Evolutionary conservation across 2,329 filamentous ascomycete species (phyloP).

Genomic region (Phyllachora maydis): DNA sequence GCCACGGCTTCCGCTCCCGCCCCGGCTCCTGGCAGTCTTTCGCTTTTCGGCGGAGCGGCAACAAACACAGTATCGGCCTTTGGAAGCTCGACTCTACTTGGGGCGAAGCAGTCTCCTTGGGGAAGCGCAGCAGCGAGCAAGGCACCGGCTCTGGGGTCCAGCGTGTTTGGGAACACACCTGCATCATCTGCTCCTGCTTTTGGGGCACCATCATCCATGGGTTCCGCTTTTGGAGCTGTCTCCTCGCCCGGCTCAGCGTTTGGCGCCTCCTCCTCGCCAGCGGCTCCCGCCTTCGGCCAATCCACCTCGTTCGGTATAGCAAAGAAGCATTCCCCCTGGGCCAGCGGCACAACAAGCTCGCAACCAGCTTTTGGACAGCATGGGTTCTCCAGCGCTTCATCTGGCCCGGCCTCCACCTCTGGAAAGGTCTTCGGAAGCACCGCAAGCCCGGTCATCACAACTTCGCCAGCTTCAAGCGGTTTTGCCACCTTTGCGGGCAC

Average conservation of each 20-base stretch:
- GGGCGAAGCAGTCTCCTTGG: constrained; percentile 31
- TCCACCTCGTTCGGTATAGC: constrained; percentile 17
- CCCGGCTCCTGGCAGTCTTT: background rate
- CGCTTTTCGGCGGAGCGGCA: constrained; percentile 6
- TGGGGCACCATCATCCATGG: constrained; percentile 22
- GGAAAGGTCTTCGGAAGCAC: constrained; percentile 16
- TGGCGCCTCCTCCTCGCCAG: too few species aligned
- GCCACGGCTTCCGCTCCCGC: constrained; percentile 6
- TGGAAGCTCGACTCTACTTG: constrained; percentile 24
- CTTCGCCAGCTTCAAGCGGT: constrained; percentile 12
- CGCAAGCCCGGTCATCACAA: too few species aligned
- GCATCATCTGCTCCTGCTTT: constrained; percentile 19
- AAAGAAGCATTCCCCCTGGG: constrained; percentile 31
- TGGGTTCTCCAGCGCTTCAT: constrained; percentile 18
- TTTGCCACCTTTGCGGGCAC: constrained; percentile 32
- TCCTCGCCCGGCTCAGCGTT: too few species aligned
- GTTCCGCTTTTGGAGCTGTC: constrained; percentile 13
- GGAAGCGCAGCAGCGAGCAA: constrained; percentile 12
- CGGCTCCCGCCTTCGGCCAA: constrained; percentile 27
- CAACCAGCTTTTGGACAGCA: constrained; percentile 32
- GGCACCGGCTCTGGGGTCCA: constrained; percentile 8
- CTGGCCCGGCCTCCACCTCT: constrained; percentile 13
- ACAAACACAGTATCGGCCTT: constrained; percentile 17
- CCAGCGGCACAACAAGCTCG: constrained; percentile 13
- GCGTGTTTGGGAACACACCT: constrained; percentile 6